phyloP scores from a whole-genome alignment of 176 grass and related monocot species.

The Triticum timopheevii region DNA sequence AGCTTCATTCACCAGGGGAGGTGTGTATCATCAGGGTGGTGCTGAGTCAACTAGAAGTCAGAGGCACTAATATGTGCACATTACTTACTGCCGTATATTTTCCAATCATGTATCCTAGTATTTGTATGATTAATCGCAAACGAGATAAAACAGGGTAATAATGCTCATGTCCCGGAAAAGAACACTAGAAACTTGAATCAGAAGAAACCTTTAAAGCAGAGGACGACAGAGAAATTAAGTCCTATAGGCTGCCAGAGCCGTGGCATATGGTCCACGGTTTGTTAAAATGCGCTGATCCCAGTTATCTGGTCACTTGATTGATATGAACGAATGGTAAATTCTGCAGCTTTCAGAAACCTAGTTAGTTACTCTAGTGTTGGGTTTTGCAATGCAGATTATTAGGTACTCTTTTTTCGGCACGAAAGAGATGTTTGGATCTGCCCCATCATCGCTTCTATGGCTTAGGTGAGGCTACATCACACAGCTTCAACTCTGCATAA shows the following conservation, averaged over 20 bases:
- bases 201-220: too few relatives aligned
- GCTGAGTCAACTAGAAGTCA: too few relatives aligned
- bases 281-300: too few relatives aligned
- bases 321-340: neutral
- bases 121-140: too few relatives aligned
- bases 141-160: too few relatives aligned
- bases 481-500: neutral
- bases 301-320: too few relatives aligned
- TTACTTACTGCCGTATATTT: too few relatives aligned
- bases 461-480: conserved; percentile 36
- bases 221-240: neutral
- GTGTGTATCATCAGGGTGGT: too few relatives aligned
- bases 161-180: neutral
- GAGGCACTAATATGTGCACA: too few relatives aligned
- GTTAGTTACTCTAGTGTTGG: neutral
- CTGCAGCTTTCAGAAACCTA: neutral
- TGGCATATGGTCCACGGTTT: neutral
- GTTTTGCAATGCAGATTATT: conserved; percentile 38
- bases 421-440: conserved; percentile 57
- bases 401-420: conserved; percentile 69
- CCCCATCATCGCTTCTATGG: conserved; percentile 64
- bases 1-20: too few relatives aligned
- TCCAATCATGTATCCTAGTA: too few relatives aligned
- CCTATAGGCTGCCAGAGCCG: too few relatives aligned
- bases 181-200: neutral